Evolutionary conservation across 139 green algal genomes (phyloP).

Genomic region (Limnomonas spitsbergensis): DNA sequence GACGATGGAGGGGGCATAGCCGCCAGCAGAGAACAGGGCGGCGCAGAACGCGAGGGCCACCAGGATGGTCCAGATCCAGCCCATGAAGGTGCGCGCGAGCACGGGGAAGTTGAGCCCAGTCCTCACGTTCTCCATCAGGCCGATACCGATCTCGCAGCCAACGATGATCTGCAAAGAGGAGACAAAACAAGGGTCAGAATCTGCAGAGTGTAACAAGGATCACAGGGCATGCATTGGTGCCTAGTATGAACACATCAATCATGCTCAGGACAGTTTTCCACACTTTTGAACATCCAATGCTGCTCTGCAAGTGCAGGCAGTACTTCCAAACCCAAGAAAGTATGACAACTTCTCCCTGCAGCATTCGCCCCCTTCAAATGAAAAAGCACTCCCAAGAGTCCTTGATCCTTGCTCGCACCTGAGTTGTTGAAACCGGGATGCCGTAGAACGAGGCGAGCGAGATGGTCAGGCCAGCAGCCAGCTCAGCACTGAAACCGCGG

Average conservation of each 20-base stretch:
- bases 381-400: conserved; percentile 21
- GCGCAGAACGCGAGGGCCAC: conserved; percentile 11
- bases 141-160: conserved; percentile 25
- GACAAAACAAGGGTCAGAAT: background rate
- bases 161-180: conserved; percentile 37
- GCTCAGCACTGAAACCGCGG: conserved; percentile 33
- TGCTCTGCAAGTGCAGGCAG: background rate
- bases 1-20: conserved; percentile 16
- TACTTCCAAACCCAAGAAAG: background rate
- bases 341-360: background rate
- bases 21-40: conserved; percentile 14
- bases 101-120: conserved; percentile 27
- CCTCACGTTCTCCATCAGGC: conserved; percentile 20
- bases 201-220: background rate
- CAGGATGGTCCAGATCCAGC: conserved; percentile 40
- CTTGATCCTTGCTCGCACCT: too few species aligned
- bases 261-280: too few species aligned
- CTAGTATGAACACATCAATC: too few species aligned
- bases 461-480: conserved; percentile 35
- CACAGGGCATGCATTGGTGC: too few species aligned
- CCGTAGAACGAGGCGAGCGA: conserved; percentile 39
- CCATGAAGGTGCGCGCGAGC: conserved; percentile 24
- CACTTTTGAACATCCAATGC: too few species aligned
- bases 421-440: too few species aligned
- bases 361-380: background rate